Evolutionary conservation across 2,329 filamentous ascomycete species (phyloP).

Genomic region (Diaporthe sp.): DNA sequence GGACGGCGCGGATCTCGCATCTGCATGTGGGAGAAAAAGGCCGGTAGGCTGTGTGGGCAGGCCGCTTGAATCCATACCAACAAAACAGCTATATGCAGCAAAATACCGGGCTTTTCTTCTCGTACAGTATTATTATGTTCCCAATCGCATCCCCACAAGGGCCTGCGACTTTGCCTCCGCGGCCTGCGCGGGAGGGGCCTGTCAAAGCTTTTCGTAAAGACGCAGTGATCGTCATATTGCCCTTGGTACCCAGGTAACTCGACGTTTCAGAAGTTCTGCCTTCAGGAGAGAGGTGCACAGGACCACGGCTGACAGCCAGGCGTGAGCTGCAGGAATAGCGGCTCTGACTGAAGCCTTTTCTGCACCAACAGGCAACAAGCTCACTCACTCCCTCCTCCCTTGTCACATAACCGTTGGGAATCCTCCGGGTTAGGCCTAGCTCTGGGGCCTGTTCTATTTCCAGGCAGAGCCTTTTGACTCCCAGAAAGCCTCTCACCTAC

Average conservation of each 20-base stretch:
- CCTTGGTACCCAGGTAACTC: not conserved
- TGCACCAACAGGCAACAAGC: conserved; percentile 10
- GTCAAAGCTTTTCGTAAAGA: conserved; percentile 23
- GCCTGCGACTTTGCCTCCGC: not conserved
- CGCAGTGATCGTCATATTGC: conserved; percentile 30
- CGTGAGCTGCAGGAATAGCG: conserved; percentile 3
- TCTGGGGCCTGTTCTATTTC: conserved; percentile 34
- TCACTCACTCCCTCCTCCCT: not conserved
- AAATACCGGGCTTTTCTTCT: not conserved
- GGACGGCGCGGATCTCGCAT: conserved; percentile 34
- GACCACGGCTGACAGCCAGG: not conserved
- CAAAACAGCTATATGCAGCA: not conserved
- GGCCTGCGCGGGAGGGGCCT: not conserved
- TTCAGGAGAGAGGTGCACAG: not conserved
- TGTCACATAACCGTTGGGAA: conserved; percentile 1
- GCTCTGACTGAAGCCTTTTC: conserved; percentile 1
- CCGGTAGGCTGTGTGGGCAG: conserved; percentile 26
- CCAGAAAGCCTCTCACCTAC: not conserved
- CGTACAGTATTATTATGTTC: conserved; percentile 21
- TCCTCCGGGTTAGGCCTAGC: conserved; percentile 14
- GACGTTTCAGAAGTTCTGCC: conserved; percentile 24
- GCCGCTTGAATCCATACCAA: conserved; percentile 14
- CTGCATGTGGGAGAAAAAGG: conserved; percentile 33
- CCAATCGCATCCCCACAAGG: not conserved
- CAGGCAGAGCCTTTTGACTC: not conserved